Conservation (phyloP, 2,329 filamentous ascomycete genomes). For the Penicillium expansum region DNA sequence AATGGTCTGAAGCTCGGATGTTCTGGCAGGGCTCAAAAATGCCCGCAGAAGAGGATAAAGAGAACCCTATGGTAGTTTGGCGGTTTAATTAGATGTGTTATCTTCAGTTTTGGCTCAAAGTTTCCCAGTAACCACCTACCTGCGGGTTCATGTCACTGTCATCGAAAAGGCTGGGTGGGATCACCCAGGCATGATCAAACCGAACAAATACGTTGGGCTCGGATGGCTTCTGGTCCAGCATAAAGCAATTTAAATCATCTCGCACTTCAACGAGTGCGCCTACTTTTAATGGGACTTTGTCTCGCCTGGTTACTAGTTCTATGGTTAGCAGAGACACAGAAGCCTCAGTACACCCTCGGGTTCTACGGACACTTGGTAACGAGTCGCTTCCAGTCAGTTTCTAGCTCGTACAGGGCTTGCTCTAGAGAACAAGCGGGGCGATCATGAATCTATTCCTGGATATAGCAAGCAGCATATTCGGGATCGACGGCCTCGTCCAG, state of each 20-base stretch:
- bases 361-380: not conserved
- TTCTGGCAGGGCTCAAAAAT: constrained; percentile 1
- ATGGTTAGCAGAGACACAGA: not conserved
- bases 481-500: not conserved
- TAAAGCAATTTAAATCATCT: constrained; percentile 1
- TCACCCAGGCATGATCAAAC: constrained; percentile 8
- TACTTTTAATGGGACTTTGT: not conserved
- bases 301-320: not conserved
- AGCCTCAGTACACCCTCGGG: not conserved
- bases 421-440: not conserved
- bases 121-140: not conserved
- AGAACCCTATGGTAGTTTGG: not conserved
- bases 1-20: not conserved
- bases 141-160: constrained; percentile 6
- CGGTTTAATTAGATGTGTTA: not conserved
- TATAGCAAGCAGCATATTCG: constrained; percentile 3
- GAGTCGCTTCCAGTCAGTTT: constrained; percentile 3
- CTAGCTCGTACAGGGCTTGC: not conserved
- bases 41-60: constrained; percentile 1
- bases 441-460: not conserved
- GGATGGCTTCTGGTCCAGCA: not conserved
- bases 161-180: constrained; percentile 7
- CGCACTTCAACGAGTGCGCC: not conserved
- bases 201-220: not conserved
- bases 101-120: too few relatives aligned